A percentile compares a stretch with the other conserved stretches of the same genome.
Conservation (phyloP, 2,329 filamentous ascomycete genomes). For the Podosphaera fusca region DNA sequence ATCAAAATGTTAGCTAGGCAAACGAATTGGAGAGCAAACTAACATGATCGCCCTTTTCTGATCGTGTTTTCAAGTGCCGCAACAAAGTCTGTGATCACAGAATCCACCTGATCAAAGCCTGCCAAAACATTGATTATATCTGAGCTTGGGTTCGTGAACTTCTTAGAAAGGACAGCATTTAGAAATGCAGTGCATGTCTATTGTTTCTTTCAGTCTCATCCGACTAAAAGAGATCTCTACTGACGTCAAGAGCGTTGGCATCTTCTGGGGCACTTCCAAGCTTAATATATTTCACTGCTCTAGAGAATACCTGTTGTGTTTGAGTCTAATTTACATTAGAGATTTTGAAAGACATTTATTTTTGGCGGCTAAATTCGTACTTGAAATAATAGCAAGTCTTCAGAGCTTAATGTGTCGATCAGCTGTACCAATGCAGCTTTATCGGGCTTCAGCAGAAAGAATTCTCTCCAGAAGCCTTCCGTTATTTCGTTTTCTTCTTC, state of each 20-base stretch:
- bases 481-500: slow-evolving; percentile 45
- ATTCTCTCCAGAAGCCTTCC: slow-evolving; percentile 88
- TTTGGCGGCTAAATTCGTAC: slow-evolving; percentile 26
- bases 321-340: slow-evolving; percentile 11
- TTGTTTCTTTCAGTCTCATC: slow-evolving; percentile 19
- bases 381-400: slow-evolving; percentile 56
- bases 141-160: slow-evolving; percentile 83
- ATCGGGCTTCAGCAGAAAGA: slow-evolving; percentile 78
- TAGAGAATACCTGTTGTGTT: slow-evolving; percentile 42
- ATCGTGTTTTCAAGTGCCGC: slow-evolving; percentile 62
- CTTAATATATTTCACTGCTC: slow-evolving; percentile 48
- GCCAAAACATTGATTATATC: slow-evolving; percentile 81
- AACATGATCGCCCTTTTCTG: slow-evolving; percentile 48
- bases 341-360: background rate
- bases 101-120: slow-evolving; percentile 71
- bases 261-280: slow-evolving; percentile 35
- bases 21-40: slow-evolving; percentile 15
- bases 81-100: slow-evolving; percentile 73
- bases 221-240: slow-evolving; percentile 11
- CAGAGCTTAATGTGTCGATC: slow-evolving; percentile 45
- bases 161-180: slow-evolving; percentile 59
- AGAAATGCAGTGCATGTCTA: slow-evolving; percentile 83
- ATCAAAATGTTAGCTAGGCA: slow-evolving; percentile 11
- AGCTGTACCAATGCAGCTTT: slow-evolving; percentile 40
- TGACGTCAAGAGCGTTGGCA: slow-evolving; percentile 68